Conservation (phyloP, 208 protist genomes). For the Trypanosoma cruzi region DNA sequence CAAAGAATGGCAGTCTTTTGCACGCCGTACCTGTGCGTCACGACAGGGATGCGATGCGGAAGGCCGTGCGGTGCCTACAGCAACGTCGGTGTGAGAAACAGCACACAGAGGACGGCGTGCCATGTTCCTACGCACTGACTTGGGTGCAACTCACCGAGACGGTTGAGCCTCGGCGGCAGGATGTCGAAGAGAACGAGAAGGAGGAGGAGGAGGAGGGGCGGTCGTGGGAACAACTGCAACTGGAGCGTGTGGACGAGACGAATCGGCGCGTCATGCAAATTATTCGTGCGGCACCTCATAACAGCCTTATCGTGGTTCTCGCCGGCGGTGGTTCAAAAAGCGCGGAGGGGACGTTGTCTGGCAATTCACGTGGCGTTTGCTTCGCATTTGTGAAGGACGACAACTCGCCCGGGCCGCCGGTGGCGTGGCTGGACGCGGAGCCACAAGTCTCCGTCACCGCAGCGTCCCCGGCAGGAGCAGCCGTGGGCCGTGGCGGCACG, state of each 20-base stretch:
- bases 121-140: slow-evolving; percentile 42
- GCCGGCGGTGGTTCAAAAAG: slow-evolving; percentile 20
- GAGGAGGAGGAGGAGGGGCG: slow-evolving; percentile 3
- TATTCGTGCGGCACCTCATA: slow-evolving; percentile 66
- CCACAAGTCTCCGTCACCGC: background rate
- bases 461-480: background rate
- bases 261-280: slow-evolving; percentile 76
- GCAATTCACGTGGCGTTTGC: slow-evolving; percentile 47
- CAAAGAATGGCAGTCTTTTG: slow-evolving; percentile 14
- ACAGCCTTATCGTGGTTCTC: slow-evolving; percentile 69
- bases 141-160: slow-evolving; percentile 75
- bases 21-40: slow-evolving; percentile 66
- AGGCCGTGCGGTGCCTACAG: slow-evolving; percentile 62
- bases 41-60: slow-evolving; percentile 76
- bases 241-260: slow-evolving; percentile 41
- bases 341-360: background rate
- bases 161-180: slow-evolving; percentile 24
- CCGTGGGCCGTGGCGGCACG: background rate
- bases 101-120: background rate
- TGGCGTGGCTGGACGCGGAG: slow-evolving; percentile 18
- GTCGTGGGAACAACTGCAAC: slow-evolving; percentile 36
- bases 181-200: background rate
- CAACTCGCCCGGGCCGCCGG: slow-evolving; percentile 36
- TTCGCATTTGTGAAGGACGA: slow-evolving; percentile 86
- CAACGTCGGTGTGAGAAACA: slow-evolving; percentile 21